Percentiles rank a stretch among this genome's conserved stretches.
phyloP scores from a whole-genome alignment of 1,284 basidiomycete genomes.

The Xerocomus amazonicus region DNA sequence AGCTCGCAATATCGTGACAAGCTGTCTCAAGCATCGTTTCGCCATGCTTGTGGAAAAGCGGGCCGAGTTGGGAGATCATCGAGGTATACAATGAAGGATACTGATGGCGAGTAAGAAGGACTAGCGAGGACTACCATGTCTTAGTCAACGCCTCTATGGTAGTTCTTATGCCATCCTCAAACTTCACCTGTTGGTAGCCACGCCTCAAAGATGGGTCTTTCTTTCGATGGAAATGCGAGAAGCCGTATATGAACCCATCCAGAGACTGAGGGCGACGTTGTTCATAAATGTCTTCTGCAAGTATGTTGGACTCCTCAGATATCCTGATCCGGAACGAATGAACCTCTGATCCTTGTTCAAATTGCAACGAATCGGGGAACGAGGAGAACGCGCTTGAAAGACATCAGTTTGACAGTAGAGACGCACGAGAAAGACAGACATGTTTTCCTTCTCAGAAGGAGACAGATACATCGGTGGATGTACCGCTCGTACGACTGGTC shows the following conservation, averaged over 20 bases:
- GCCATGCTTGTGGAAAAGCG: slow-evolving; percentile 72
- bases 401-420: slow-evolving; percentile 10
- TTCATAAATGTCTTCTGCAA: slow-evolving; percentile 17
- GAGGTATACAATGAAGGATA: slow-evolving; percentile 81
- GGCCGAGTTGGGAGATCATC: slow-evolving; percentile 69
- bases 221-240: slow-evolving; percentile 76
- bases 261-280: slow-evolving; percentile 38
- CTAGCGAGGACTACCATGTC: slow-evolving; percentile 69
- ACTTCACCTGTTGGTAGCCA: slow-evolving; percentile 79
- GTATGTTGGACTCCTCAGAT: slow-evolving; percentile 22
- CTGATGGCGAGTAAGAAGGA: slow-evolving; percentile 80
- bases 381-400: slow-evolving; percentile 78
- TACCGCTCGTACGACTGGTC: slow-evolving; percentile 75
- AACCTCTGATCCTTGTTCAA: slow-evolving; percentile 68
- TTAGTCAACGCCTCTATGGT: slow-evolving; percentile 9
- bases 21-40: slow-evolving; percentile 81
- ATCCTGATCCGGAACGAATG: slow-evolving; percentile 74
- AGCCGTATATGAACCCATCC: slow-evolving; percentile 81
- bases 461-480: slow-evolving; percentile 64
- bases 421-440: slow-evolving; percentile 50
- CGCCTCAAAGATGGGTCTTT: slow-evolving; percentile 68
- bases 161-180: background rate
- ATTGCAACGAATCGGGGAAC: slow-evolving; percentile 87
- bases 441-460: slow-evolving; percentile 73
- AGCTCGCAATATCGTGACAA: slow-evolving; percentile 81